A percentile compares a stretch with the other conserved stretches of the same genome.
phyloP scores from a whole-genome alignment of 257 asterid genomes.

The Scutellaria minor region DNA sequence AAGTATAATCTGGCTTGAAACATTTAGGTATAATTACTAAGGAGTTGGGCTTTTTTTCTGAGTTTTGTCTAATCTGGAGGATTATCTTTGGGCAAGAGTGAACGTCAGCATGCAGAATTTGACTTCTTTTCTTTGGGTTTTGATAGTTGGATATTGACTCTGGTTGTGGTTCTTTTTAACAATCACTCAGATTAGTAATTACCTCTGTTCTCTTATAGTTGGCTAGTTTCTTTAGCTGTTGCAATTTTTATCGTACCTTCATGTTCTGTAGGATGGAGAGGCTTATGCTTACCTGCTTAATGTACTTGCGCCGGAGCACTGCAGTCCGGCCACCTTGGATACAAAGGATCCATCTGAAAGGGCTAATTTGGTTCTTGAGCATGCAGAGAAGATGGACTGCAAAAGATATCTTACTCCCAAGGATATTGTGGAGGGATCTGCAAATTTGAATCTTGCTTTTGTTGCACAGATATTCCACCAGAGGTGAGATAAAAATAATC shows the following conservation, averaged over 20 bases:
- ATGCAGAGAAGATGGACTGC: constrained; percentile 97
- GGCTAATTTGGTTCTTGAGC: constrained; percentile 94
- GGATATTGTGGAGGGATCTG: constrained; percentile 90
- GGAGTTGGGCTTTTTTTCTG: constrained; percentile 9
- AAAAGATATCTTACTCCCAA: constrained; percentile 87
- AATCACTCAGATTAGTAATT: constrained; percentile 13
- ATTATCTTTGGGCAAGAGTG: constrained; percentile 7
- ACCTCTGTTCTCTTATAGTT: constrained; percentile 31
- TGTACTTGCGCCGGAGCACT: constrained; percentile 95
- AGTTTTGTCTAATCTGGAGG: constrained; percentile 15
- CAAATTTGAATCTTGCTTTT: constrained; percentile 92
- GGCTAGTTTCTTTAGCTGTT: neutral
- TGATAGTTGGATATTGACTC: constrained; percentile 18
- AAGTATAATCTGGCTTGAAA: constrained; percentile 7
- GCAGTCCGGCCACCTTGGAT: constrained; percentile 83
- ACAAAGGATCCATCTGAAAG: constrained; percentile 79
- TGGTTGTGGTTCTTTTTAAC: constrained; percentile 8
- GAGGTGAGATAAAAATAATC: constrained; percentile 56
- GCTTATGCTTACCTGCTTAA: constrained; percentile 96
- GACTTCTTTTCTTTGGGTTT: constrained; percentile 19
- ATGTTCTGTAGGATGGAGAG: constrained; percentile 87
- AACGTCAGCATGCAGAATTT: neutral
- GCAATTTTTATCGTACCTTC: constrained; percentile 16
- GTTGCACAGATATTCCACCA: constrained; percentile 97
- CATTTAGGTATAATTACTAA: constrained; percentile 21